These are phyloP conservation scores for Ballota nigra DNA, from an alignment of 257 asterid genomes.

Conservation along the genomic window DNA sequence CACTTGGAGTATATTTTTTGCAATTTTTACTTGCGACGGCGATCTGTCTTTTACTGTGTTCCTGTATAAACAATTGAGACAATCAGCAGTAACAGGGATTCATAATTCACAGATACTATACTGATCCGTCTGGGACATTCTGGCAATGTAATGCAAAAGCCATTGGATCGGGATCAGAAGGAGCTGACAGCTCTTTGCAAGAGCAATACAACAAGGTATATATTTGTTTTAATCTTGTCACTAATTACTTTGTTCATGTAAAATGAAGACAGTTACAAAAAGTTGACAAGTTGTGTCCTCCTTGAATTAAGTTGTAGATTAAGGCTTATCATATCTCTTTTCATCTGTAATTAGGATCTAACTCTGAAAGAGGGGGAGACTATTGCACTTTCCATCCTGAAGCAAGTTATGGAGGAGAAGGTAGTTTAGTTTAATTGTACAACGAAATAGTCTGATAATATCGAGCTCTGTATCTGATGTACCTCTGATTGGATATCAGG, in stretches of 20 bases:
- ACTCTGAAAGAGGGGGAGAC: conserved; percentile 81
- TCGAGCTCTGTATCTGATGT: neutral
- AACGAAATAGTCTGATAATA: neutral
- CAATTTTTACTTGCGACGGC: neutral
- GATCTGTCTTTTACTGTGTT: neutral
- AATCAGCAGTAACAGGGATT: conserved; percentile 13
- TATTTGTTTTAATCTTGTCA: neutral
- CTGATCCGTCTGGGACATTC: conserved; percentile 94
- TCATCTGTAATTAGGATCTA: conserved; percentile 46
- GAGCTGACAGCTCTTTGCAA: conserved; percentile 98
- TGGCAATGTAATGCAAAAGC: conserved; percentile 98
- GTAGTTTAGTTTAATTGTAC: conserved; percentile 22
- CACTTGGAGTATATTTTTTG: neutral
- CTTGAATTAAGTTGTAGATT: neutral
- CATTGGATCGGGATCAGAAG: conserved; percentile 97
- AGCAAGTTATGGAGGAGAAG: conserved; percentile 95
- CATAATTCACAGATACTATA: conserved; percentile 52
- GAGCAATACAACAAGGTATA: conserved; percentile 87
- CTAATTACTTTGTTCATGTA: neutral
- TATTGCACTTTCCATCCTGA: conserved; percentile 75
- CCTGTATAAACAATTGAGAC: neutral
- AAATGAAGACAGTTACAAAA: neutral
- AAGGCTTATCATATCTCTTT: neutral
- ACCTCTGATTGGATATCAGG: conserved; percentile 33
- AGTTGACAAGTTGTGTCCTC: neutral